phyloP scores from a whole-genome alignment of 2,329 filamentous ascomycete genomes.

The Proliferodiscus dingleyae region DNA sequence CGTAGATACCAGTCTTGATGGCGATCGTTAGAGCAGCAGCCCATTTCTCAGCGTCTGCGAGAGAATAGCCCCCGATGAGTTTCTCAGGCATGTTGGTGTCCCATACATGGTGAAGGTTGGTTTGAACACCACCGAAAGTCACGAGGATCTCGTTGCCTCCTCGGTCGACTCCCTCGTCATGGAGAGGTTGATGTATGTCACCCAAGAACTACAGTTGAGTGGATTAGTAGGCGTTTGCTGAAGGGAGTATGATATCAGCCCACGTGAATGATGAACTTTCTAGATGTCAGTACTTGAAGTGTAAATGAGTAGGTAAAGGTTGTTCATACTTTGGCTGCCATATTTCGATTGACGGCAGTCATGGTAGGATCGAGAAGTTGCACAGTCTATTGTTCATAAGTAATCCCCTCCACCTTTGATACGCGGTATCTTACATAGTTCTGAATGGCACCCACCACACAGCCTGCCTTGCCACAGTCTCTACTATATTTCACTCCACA shows the following conservation, averaged over 20 bases:
- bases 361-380: slow-evolving; percentile 31
- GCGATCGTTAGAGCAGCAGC: slow-evolving; percentile 49
- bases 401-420: slow-evolving; percentile 48
- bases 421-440: slow-evolving; percentile 27
- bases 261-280: slow-evolving; percentile 31
- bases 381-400: slow-evolving; percentile 32
- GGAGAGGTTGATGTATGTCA: slow-evolving; percentile 65
- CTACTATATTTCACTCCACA: slow-evolving; percentile 55
- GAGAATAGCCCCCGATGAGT: slow-evolving; percentile 52
- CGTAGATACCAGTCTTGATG: slow-evolving; percentile 53
- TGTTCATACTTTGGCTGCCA: slow-evolving; percentile 56
- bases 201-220: slow-evolving; percentile 63
- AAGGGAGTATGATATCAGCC: slow-evolving; percentile 6
- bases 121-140: slow-evolving; percentile 48
- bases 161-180: slow-evolving; percentile 56
- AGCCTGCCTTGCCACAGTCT: slow-evolving; percentile 59
- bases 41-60: slow-evolving; percentile 48
- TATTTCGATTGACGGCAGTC: slow-evolving; percentile 42
- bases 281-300: slow-evolving; percentile 8
- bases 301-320: not conserved
- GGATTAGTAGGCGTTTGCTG: slow-evolving; percentile 3
- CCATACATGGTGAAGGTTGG: slow-evolving; percentile 71
- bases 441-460: slow-evolving; percentile 46
- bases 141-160: slow-evolving; percentile 68
- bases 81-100: slow-evolving; percentile 66